Evolutionary conservation across 306 rosid genomes (phyloP).

Genomic region (Leucaena leucocephala): DNA sequence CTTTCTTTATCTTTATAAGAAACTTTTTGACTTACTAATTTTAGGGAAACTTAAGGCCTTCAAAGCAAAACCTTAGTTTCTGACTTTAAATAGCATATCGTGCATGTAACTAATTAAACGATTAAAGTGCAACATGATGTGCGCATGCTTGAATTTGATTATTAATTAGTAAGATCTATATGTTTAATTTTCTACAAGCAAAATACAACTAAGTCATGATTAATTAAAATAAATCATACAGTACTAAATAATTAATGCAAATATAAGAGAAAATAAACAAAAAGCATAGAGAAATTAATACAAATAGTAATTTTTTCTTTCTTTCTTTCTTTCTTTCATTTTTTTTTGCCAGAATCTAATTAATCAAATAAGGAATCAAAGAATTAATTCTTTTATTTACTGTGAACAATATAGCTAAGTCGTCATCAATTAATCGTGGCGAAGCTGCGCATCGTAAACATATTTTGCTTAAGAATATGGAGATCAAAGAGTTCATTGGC

Average conservation of each 20-base stretch:
- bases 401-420: not conserved
- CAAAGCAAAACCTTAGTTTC: not conserved
- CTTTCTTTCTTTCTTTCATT: no score
- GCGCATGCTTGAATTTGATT: not conserved
- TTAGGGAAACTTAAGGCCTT: not conserved
- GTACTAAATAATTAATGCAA: not conserved
- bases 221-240: not conserved
- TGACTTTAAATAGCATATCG: not conserved
- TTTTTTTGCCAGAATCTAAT: not conserved
- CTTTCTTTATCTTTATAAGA: not conserved
- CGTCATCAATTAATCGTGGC: no score
- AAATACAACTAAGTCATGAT: not conserved
- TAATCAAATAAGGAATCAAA: not conserved
- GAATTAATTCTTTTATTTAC: no score
- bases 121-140: not conserved
- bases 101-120: not conserved
- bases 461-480: not conserved
- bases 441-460: no score
- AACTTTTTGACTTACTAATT: not conserved
- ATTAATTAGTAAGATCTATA: not conserved
- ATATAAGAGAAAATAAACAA: not conserved
- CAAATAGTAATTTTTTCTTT: not conserved
- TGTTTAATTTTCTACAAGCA: not conserved
- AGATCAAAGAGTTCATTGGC: slow-evolving; percentile 34
- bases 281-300: not conserved